These are phyloP conservation scores for Colletotrichum magnum DNA, from an alignment of 2,329 filamentous ascomycete species.

Conservation along the genomic window DNA sequence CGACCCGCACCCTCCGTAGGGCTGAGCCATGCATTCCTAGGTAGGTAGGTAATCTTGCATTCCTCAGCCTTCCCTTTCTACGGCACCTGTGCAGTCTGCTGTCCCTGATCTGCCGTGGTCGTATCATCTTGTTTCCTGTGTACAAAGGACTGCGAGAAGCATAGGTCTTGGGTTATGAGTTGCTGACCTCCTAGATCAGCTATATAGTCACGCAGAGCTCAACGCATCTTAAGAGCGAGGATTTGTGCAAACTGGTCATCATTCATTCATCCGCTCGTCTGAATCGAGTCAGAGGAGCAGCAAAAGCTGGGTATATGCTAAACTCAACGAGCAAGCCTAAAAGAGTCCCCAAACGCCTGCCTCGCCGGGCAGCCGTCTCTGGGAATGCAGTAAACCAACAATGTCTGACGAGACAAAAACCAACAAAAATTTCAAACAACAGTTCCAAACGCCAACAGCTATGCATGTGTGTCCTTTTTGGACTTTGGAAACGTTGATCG, in stretches of 20 bases:
- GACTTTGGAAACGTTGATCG: neutral
- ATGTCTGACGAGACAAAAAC: neutral
- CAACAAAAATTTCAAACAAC: neutral
- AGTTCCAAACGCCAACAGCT: slow-evolving; percentile 12
- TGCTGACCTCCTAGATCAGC: too few species aligned
- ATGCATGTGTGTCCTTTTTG: slow-evolving; percentile 12
- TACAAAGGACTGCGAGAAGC: too few species aligned
- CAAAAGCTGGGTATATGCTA: neutral
- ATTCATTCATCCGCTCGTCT: slow-evolving; percentile 2
- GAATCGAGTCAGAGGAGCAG: neutral
- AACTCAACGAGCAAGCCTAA: neutral
- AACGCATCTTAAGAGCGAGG: neutral
- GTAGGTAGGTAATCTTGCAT: neutral
- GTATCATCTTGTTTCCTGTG: neutral
- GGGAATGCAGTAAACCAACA: neutral
- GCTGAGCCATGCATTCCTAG: slow-evolving; percentile 19
- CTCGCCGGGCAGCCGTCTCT: neutral
- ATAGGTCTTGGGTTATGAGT: too few species aligned
- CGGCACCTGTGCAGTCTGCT: neutral
- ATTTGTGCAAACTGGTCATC: neutral
- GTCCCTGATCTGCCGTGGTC: neutral
- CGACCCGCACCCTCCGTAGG: slow-evolving; percentile 32
- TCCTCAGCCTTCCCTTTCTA: neutral
- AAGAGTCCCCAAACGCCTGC: slow-evolving; percentile 1
- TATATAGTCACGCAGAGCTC: neutral